Conservation (phyloP, 768 basidiomycete species). For the Pulveroboletus sp. region DNA sequence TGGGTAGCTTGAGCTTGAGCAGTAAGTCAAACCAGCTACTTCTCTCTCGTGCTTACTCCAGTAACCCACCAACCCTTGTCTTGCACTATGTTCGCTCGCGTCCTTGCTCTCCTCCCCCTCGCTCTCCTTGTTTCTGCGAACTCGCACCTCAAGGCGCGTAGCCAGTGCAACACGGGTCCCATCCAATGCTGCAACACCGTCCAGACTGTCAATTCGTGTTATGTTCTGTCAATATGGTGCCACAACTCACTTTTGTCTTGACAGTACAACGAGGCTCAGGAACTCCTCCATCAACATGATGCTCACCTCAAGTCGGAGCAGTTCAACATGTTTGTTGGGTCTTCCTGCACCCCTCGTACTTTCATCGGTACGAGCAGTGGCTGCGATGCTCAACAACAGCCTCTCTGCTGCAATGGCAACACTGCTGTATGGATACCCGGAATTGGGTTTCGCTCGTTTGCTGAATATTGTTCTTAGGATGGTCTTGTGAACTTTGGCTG, state of each 20-base stretch:
- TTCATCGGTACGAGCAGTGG: not conserved
- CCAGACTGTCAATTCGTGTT: not conserved
- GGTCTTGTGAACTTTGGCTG: not conserved
- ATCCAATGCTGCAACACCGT: conserved; percentile 10
- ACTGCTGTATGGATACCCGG: not conserved
- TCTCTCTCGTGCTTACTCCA: not conserved
- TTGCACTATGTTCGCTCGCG: conserved; percentile 14
- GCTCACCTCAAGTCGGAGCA: too few species aligned
- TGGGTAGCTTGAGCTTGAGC: not conserved
- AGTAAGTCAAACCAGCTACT: not conserved
- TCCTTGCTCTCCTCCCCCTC: conserved; percentile 16
- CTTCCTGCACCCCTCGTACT: not conserved
- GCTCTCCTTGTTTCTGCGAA: conserved; percentile 12
- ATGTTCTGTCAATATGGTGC: too few species aligned
- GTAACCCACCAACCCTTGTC: not conserved
- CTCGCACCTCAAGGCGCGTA: not conserved
- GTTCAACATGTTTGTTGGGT: not conserved
- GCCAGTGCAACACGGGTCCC: conserved; percentile 6
- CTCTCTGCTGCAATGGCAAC: conserved; percentile 8
- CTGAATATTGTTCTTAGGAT: not conserved
- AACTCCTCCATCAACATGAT: too few species aligned
- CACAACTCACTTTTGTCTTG: not conserved
- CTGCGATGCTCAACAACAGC: not conserved
- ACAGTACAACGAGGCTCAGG: not conserved
- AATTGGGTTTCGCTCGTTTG: not conserved